Evolutionary conservation across 768 basidiomycete genomes (phyloP).

Genomic region (Suillus subalutaceus): DNA sequence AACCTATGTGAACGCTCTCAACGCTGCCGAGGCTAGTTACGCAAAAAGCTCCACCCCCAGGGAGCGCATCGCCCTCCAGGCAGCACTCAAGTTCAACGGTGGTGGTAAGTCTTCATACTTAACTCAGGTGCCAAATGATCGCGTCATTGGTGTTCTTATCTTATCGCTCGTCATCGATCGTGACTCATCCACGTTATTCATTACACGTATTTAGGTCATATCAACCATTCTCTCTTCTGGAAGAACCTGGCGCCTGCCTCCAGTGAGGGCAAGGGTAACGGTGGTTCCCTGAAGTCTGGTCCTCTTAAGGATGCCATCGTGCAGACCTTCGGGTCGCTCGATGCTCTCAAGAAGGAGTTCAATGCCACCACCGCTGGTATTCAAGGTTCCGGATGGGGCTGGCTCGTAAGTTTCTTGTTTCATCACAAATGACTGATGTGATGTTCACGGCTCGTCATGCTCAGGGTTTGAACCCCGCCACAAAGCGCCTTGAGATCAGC

Average conservation of each 20-base stretch:
- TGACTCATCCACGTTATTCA: slow-evolving; percentile 11
- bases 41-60: slow-evolving; percentile 67
- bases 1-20: slow-evolving; percentile 91
- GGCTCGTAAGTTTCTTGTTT: slow-evolving; percentile 68
- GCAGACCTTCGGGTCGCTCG: slow-evolving; percentile 67
- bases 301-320: slow-evolving; percentile 68
- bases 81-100: slow-evolving; percentile 95
- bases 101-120: slow-evolving; percentile 61
- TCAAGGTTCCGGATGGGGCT: slow-evolving; percentile 96
- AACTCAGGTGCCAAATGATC: not conserved
- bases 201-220: slow-evolving; percentile 59
- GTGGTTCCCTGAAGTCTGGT: slow-evolving; percentile 62
- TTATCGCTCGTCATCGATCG: slow-evolving; percentile 19
- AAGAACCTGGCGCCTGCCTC: slow-evolving; percentile 80
- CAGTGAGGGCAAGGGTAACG: slow-evolving; percentile 54
- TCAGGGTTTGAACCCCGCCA: slow-evolving; percentile 70
- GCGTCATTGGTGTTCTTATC: slow-evolving; percentile 7
- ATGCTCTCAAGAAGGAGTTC: slow-evolving; percentile 76
- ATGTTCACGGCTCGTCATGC: slow-evolving; percentile 6
- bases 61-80: slow-evolving; percentile 84
- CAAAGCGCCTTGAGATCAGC: slow-evolving; percentile 77
- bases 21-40: slow-evolving; percentile 83
- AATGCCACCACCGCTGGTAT: slow-evolving; percentile 84
- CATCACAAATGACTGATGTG: not conserved
- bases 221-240: slow-evolving; percentile 98